Conservation (phyloP, 805 yeast species). For the Ogataea polymorpha region DNA sequence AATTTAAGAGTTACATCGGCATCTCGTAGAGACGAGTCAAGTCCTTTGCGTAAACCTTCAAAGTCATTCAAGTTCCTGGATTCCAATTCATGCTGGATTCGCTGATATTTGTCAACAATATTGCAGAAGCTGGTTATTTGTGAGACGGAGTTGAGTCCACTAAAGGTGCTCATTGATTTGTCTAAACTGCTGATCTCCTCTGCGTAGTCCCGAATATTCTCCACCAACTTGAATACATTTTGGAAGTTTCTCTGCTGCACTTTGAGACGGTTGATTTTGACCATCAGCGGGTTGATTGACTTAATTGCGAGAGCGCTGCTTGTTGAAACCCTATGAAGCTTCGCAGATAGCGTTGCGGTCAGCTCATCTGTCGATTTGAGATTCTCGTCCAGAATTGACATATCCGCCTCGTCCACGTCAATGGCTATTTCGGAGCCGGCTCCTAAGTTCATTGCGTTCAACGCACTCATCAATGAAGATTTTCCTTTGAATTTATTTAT, state of each 20-base stretch:
- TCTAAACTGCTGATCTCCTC: slow-evolving; percentile 32
- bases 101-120: slow-evolving; percentile 35
- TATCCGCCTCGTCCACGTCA: slow-evolving; percentile 78
- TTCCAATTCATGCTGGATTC: slow-evolving; percentile 14
- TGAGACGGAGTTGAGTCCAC: slow-evolving; percentile 29
- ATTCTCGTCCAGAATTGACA: slow-evolving; percentile 76
- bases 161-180: slow-evolving; percentile 30
- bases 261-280: slow-evolving; percentile 55
- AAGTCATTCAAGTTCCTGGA: slow-evolving; percentile 43
- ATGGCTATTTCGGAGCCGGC: slow-evolving; percentile 21
- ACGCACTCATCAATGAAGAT: not conserved
- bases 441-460: not conserved
- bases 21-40: slow-evolving; percentile 51
- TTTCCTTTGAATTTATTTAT: not conserved
- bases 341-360: slow-evolving; percentile 50
- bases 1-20: slow-evolving; percentile 54
- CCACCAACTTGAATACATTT: slow-evolving; percentile 45
- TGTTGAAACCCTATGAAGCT: slow-evolving; percentile 51
- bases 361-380: slow-evolving; percentile 56
- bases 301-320: slow-evolving; percentile 55
- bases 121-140: slow-evolving; percentile 43
- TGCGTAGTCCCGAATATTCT: slow-evolving; percentile 49
- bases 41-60: slow-evolving; percentile 62
- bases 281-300: slow-evolving; percentile 69
- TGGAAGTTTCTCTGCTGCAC: slow-evolving; percentile 56